Evolutionary conservation across 148 eudicot species (phyloP).

Genomic region (Suaeda aralocaspica): DNA sequence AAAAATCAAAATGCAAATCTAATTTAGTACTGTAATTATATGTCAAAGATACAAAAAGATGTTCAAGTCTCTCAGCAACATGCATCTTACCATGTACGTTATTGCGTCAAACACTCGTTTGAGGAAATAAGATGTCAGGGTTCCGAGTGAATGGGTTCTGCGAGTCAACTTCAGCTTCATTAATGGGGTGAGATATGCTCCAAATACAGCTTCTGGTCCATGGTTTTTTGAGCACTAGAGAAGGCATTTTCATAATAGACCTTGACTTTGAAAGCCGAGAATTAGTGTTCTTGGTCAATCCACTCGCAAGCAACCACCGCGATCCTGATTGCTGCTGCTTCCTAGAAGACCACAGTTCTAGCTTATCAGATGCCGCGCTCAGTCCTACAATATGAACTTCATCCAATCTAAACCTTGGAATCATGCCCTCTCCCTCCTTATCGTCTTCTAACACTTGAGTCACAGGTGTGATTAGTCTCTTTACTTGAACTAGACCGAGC

Average conservation of each 20-base stretch:
- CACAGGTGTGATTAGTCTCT: conserved; percentile 19
- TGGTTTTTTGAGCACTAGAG: conserved; percentile 27
- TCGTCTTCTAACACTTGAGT: conserved; percentile 1
- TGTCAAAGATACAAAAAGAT: neutral
- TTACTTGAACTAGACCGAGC: conserved; percentile 86
- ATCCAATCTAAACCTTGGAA: conserved; percentile 33
- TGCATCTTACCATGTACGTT: conserved; percentile 7
- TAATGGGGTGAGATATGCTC: conserved; percentile 43
- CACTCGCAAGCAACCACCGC: conserved; percentile 63
- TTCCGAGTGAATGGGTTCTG: conserved; percentile 41
- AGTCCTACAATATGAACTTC: conserved; percentile 51
- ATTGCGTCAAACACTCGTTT: conserved; percentile 8
- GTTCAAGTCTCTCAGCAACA: neutral
- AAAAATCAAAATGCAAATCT: neutral
- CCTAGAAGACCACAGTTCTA: conserved; percentile 34
- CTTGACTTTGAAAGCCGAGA: conserved; percentile 31
- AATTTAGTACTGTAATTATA: neutral
- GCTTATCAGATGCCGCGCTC: conserved; percentile 24
- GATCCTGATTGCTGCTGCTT: conserved; percentile 50
- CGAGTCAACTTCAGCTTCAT: conserved; percentile 17
- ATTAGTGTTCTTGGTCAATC: conserved; percentile 35
- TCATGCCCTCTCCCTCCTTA: neutral
- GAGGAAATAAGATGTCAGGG: conserved; percentile 49
- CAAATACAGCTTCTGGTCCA: conserved; percentile 34
- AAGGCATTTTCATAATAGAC: conserved; percentile 28